Conservation (phyloP, 108 stramenopile species). For the Cyclostephanos invisitatus region DNA sequence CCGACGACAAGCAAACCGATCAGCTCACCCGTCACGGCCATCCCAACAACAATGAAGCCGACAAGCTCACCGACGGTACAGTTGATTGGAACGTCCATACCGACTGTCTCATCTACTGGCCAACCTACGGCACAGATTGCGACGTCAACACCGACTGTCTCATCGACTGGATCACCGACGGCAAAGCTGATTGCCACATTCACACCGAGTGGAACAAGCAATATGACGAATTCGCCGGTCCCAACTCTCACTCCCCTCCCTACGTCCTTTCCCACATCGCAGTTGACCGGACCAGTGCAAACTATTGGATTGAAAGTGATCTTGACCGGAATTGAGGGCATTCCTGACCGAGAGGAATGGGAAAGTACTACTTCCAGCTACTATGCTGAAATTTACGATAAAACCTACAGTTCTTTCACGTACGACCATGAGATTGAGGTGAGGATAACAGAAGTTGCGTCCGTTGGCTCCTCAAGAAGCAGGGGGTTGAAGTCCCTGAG, state of each 20-base stretch:
- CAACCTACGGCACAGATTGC: no score
- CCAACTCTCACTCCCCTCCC: neutral
- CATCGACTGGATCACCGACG: no score
- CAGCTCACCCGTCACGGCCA: neutral
- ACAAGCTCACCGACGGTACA: no score
- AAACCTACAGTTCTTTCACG: neutral
- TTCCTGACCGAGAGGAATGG: neutral
- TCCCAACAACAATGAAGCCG: neutral
- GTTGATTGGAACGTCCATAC: no score
- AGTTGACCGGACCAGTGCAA: neutral
- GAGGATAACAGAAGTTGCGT: neutral
- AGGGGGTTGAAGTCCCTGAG: neutral
- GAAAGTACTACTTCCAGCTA: neutral
- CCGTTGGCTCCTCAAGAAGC: neutral
- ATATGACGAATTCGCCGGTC: neutral
- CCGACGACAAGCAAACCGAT: neutral
- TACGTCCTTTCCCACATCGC: neutral
- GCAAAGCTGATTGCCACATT: no score
- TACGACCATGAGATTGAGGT: conserved; percentile 2
- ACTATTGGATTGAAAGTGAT: conserved; percentile 1
- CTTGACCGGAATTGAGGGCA: conserved; percentile 1
- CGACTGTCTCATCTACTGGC: no score
- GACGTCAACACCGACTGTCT: no score
- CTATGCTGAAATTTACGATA: neutral
- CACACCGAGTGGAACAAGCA: neutral